Evolutionary conservation across 768 basidiomycete genomes (phyloP).

Genomic region (Dacryopinax primogenitus): DNA sequence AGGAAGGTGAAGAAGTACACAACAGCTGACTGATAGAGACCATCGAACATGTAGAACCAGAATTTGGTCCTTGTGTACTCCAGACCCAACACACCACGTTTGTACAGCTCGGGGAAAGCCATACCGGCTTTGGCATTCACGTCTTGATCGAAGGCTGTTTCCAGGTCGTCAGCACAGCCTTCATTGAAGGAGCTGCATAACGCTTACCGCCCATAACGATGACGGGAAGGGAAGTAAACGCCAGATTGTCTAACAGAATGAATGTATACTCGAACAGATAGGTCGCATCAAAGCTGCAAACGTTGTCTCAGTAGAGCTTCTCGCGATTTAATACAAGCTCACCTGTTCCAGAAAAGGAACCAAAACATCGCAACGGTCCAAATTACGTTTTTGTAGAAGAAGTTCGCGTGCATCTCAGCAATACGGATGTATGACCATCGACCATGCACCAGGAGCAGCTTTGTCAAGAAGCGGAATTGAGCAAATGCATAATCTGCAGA

Average conservation of each 20-base stretch:
- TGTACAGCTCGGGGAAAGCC: slow-evolving; percentile 90
- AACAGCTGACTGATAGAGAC: slow-evolving; percentile 80
- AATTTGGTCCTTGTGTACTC: slow-evolving; percentile 88
- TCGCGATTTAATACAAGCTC: slow-evolving; percentile 21
- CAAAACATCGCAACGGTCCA: slow-evolving; percentile 93
- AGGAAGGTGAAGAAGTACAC: slow-evolving; percentile 76
- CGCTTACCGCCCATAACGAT: slow-evolving; percentile 70
- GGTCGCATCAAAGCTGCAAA: slow-evolving; percentile 72
- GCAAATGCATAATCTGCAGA: slow-evolving; percentile 98
- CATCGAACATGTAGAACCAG: slow-evolving; percentile 91
- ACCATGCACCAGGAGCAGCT: slow-evolving; percentile 84
- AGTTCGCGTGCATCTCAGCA: slow-evolving; percentile 93
- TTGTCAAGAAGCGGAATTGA: slow-evolving; percentile 88
- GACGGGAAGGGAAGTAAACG: slow-evolving; percentile 90
- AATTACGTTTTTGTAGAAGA: slow-evolving; percentile 97
- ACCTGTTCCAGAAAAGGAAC: slow-evolving; percentile 83
- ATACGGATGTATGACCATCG: slow-evolving; percentile 95
- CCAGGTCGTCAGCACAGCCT: slow-evolving; percentile 12
- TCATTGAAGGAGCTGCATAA: neutral
- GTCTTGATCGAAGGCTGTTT: slow-evolving; percentile 83
- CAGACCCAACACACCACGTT: slow-evolving; percentile 82
- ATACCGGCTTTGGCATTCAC: slow-evolving; percentile 77
- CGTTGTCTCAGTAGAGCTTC: slow-evolving; percentile 17
- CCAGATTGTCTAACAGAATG: slow-evolving; percentile 77
- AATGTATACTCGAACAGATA: slow-evolving; percentile 94